Evolutionary conservation across 2,329 filamentous ascomycete genomes (phyloP).

Genomic region (Fusarium pseudocircinatum): DNA sequence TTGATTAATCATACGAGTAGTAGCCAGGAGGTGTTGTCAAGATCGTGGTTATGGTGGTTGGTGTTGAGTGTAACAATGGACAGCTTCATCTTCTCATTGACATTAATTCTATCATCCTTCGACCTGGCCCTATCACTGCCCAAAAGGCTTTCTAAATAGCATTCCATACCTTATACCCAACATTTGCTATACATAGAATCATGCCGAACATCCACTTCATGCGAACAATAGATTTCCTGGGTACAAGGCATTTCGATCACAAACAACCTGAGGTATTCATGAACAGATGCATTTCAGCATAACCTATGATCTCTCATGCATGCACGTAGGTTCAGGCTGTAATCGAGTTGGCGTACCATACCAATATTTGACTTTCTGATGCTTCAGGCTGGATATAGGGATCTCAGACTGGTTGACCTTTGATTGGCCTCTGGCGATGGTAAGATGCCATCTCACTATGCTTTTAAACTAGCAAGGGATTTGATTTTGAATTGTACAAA

Average conservation of each 20-base stretch:
- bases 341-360: too few relatives aligned
- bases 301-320: rapidly evolving
- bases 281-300: too few relatives aligned
- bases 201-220: background rate
- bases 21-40: background rate
- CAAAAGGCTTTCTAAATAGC: too few relatives aligned
- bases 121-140: background rate
- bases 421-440: too few relatives aligned
- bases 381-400: background rate
- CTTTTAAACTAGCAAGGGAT: background rate
- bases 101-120: background rate
- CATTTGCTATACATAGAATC: background rate
- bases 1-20: background rate
- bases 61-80: background rate
- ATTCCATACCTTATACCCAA: too few relatives aligned
- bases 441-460: background rate
- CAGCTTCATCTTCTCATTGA: background rate
- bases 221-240: background rate
- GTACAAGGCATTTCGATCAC: background rate
- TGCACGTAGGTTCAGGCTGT: background rate
- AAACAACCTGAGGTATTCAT: too few relatives aligned
- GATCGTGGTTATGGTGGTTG: background rate
- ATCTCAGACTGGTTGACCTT: too few relatives aligned
- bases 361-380: background rate
- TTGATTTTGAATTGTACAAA: background rate